A percentile compares a stretch with the other conserved stretches of the same genome.
These are phyloP conservation scores for Zymoseptoria crescenta DNA, from an alignment of 2,329 filamentous ascomycete species.

Conservation along the genomic window DNA sequence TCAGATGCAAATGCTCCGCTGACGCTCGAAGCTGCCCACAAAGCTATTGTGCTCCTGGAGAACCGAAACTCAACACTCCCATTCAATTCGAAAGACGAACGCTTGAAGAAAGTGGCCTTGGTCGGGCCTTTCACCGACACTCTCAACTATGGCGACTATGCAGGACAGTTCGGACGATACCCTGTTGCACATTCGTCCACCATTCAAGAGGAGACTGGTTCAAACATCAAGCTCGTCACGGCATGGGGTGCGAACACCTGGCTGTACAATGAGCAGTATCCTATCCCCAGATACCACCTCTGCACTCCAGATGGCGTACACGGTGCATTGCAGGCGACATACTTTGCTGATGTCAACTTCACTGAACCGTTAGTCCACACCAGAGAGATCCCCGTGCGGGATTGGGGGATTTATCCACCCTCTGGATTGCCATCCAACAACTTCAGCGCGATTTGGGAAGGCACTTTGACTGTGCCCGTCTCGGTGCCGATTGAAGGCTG, in stretches of 20 bases:
- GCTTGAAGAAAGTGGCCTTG: slow-evolving; percentile 6
- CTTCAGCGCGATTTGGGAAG: slow-evolving; percentile 14
- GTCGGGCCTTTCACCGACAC: slow-evolving; percentile 11
- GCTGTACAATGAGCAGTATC: slow-evolving; percentile 11
- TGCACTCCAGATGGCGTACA: slow-evolving; percentile 6
- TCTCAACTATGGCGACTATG: slow-evolving; percentile 14
- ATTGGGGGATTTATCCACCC: slow-evolving; percentile 13
- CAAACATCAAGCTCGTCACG: slow-evolving; percentile 3
- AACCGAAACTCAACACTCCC: slow-evolving; percentile 8
- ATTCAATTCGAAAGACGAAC: background rate
- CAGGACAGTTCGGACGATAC: slow-evolving; percentile 13
- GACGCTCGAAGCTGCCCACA: slow-evolving; percentile 10
- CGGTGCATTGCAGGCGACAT: slow-evolving; percentile 10
- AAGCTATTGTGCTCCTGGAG: slow-evolving; percentile 11
- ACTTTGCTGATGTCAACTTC: slow-evolving; percentile 12
- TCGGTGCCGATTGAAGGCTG: slow-evolving; percentile 8
- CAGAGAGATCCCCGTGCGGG: slow-evolving; percentile 7
- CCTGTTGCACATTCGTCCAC: slow-evolving; percentile 10
- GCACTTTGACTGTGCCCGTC: slow-evolving; percentile 10
- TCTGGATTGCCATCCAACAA: slow-evolving; percentile 13
- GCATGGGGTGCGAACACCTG: slow-evolving; percentile 14
- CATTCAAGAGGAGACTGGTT: slow-evolving; percentile 4
- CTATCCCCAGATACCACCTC: slow-evolving; percentile 13
- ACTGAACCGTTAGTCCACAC: slow-evolving; percentile 4
- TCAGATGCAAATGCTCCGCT: slow-evolving; percentile 7